Evolutionary conservation across 225 moss, liverwort and hornwort genomes (phyloP), one percentile per base, ranked within the genome.

Genomic region (Marchantia paleacea): DNA sequence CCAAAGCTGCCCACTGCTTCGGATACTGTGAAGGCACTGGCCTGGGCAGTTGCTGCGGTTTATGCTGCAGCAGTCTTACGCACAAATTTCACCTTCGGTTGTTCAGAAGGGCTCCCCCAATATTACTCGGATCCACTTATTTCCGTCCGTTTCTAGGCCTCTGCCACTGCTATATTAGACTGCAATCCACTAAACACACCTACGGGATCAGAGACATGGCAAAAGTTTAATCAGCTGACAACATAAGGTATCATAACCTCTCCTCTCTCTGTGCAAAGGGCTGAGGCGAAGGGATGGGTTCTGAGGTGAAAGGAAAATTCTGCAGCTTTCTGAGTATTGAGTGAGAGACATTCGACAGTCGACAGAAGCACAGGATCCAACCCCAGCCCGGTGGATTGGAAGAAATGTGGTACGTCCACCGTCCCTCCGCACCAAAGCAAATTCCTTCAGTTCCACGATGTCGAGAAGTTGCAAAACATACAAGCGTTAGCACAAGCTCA

Each of bases 221-320:
- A 50, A 11, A 25, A 73, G 53, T 25, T 13, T 24, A 12, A n/a
- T 12, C 57, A 57, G 1, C 14, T 13, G 57, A 5, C 14, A 57
- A 12, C 19, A 9, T n/a, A n/a, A n/a, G n/a, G n/a, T n/a, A n/a
- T n/a, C n/a, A n/a, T 47, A 39, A 47, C 30, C 52, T 73, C 73
- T 19, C 73, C 53, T 12, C 47, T 12, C 25, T 73, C 73, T n/a
- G 24, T 73, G 73, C 52, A 73, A 53, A 24, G 18, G 73, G 73
- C 73, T 3, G 16, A 73, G 73, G 73, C 73, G 52, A 26, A 73
- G 73, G 73, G 52, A 53, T 22, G 73, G 52, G 53, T 51, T n/a
- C 25, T 52, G 73, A 53, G n/a, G 10, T 50, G 50, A 72, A 24
- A n/a, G 51, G 51, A 72, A 16, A 2, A 39, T 9, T 18, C 18